Conservation (phyloP, 768 basidiomycete species). For the Agaricus sinodeliciosus region DNA sequence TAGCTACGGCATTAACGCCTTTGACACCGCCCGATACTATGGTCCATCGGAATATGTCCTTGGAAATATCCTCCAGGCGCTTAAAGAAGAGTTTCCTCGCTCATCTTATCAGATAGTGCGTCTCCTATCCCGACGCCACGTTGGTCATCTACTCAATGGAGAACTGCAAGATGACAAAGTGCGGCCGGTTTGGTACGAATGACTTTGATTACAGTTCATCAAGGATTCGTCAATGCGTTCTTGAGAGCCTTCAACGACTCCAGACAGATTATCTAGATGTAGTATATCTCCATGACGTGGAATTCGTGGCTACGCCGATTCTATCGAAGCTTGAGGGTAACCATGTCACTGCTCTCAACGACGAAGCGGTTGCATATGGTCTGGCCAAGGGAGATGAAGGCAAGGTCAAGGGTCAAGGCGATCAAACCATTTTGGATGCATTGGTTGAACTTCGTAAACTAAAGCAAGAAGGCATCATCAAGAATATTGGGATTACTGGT, state of each 20-base stretch:
- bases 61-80: constrained; percentile 53
- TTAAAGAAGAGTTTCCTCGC: constrained; percentile 69
- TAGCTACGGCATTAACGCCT: constrained; percentile 76
- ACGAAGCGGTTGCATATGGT: constrained; percentile 58
- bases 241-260: constrained; percentile 59
- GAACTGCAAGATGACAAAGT: constrained; percentile 68
- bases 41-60: constrained; percentile 74
- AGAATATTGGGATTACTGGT: constrained; percentile 78
- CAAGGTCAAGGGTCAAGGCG: constrained; percentile 58
- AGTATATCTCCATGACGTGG: constrained; percentile 82
- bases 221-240: constrained; percentile 59
- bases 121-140: neutral
- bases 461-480: constrained; percentile 67
- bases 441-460: constrained; percentile 58
- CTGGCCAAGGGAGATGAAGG: constrained; percentile 50
- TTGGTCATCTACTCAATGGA: neutral
- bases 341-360: constrained; percentile 46
- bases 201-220: constrained; percentile 71
- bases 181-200: constrained; percentile 64
- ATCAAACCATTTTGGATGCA: constrained; percentile 65
- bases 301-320: constrained; percentile 59
- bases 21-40: constrained; percentile 82
- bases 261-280: constrained; percentile 74
- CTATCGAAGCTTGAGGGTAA: constrained; percentile 46
- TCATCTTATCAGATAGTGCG: constrained; percentile 68